Conservation (phyloP, 106 monocot species). For the Dendrobium chrysotoxum region DNA sequence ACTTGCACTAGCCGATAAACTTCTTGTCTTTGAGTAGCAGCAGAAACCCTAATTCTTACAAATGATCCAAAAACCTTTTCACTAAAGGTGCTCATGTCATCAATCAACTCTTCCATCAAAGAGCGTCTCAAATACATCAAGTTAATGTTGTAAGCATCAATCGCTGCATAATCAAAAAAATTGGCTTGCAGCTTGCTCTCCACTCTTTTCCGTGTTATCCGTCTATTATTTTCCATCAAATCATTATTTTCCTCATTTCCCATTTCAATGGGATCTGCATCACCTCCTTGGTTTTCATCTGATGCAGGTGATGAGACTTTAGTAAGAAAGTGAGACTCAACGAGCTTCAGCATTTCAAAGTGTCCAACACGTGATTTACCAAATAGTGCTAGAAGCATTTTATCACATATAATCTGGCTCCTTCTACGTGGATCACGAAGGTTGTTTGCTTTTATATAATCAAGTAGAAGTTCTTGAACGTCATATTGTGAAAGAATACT, state of each 20-base stretch:
- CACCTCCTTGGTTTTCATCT: constrained; percentile 68
- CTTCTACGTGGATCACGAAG: constrained; percentile 87
- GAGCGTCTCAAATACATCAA: constrained; percentile 74
- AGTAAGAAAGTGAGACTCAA: constrained; percentile 86
- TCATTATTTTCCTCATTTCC: constrained; percentile 65
- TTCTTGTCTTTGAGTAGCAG: constrained; percentile 57
- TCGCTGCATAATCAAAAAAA: constrained; percentile 85
- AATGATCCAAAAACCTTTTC: constrained; percentile 84
- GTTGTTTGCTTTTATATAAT: constrained; percentile 78
- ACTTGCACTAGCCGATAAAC: constrained; percentile 87
- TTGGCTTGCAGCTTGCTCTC: constrained; percentile 35
- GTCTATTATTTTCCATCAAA: constrained; percentile 37
- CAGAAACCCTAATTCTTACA: constrained; percentile 92
- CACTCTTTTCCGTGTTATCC: constrained; percentile 41
- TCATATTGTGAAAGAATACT: constrained; percentile 74
- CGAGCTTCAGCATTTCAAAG: constrained; percentile 98
- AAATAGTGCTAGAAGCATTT: constrained; percentile 68
- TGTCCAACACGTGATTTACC: constrained; percentile 83
- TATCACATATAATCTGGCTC: constrained; percentile 85
- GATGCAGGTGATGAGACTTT: constrained; percentile 45
- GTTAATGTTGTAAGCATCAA: constrained; percentile 82
- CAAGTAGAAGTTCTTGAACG: constrained; percentile 85
- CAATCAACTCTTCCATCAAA: constrained; percentile 84
- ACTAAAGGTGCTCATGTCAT: constrained; percentile 54
- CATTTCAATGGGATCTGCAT: constrained; percentile 52